Conservation (phyloP, 164 flowering plant species). For the Tetrastigma voinierianum region DNA sequence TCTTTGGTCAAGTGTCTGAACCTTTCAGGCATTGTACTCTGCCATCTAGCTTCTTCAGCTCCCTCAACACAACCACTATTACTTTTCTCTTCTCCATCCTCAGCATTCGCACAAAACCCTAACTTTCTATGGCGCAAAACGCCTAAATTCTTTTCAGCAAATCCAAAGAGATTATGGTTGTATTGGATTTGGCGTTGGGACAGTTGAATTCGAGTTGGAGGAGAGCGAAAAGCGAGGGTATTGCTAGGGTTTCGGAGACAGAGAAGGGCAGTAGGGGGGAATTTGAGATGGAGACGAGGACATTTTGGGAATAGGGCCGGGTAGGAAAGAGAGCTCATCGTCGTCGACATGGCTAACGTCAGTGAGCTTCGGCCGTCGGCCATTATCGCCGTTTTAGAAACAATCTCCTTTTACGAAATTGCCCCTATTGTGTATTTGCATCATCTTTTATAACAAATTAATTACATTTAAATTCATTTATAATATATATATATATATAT, state of each 20-base stretch:
- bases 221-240: constrained; percentile 8
- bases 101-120: constrained; percentile 18
- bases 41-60: constrained; percentile 44
- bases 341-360: constrained; percentile 13
- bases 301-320: constrained; percentile 3
- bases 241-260: background rate
- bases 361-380: constrained; percentile 6
- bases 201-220: constrained; percentile 5
- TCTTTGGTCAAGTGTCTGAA: constrained; percentile 67
- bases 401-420: too few species aligned
- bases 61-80: constrained; percentile 24
- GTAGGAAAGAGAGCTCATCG: constrained; percentile 10
- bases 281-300: background rate
- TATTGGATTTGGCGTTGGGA: background rate
- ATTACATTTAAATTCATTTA: too few species aligned
- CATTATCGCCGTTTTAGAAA: too few species aligned
- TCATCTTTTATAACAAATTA: too few species aligned
- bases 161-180: constrained; percentile 3
- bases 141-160: constrained; percentile 6
- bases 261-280: constrained; percentile 4
- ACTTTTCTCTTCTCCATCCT: constrained; percentile 20
- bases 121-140: constrained; percentile 6
- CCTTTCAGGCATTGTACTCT: constrained; percentile 68
- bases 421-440: too few species aligned
- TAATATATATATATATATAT: too few species aligned